Evolutionary conservation across 1,284 basidiomycete genomes (phyloP), one percentile per base, ranked within the genome.

Genomic region (Pyrrhoderma noxium): DNA sequence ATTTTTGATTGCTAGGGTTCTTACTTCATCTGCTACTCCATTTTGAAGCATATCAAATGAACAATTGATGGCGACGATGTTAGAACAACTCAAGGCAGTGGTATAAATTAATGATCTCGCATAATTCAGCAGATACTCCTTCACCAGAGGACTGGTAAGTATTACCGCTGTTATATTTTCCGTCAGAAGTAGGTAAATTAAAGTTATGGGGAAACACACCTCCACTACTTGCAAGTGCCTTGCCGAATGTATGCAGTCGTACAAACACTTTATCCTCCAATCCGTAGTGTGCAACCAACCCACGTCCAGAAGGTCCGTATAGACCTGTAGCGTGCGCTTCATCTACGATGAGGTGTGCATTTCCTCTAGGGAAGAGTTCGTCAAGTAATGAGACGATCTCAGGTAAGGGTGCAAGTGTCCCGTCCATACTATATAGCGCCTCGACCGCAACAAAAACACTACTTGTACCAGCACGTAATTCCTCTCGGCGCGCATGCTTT

Each of bases 401-500:
- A 4, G 57, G 56, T 13, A 97, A 70, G 0, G 92, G 91, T 1
- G 89, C 79, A 53, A 94, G 75, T 44, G 93, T 94, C 14, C 94
- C 94, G 61, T 97, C 94, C 94, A 97, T 98, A 55, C 87, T 91
- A 63, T 98, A 97, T 51, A 97, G 67, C 40, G 81, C 83, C 71
- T 97, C 94, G 14, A 96, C 80, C 0, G 89, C 84, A n/a, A 97
- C 63, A 58, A 92, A 88, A 7, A 86, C 70, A 57, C 58, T 70
- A 49, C 65, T 64, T 34, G 61, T 58, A 0, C 68, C 65, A 3
- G 57, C 52, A 16, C 55, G 59, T n/a, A 82, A 50, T 8, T 62
- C 67, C 0, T 65, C 61, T 4, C 65, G 61, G 40, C 31, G 44
- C 16, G n/a, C 31, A 8, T 44, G 37, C 42, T 69, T 66, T 1